Evolutionary conservation across 2,329 filamentous ascomycete genomes (phyloP).

Genomic region (Verticillium klebahnii): DNA sequence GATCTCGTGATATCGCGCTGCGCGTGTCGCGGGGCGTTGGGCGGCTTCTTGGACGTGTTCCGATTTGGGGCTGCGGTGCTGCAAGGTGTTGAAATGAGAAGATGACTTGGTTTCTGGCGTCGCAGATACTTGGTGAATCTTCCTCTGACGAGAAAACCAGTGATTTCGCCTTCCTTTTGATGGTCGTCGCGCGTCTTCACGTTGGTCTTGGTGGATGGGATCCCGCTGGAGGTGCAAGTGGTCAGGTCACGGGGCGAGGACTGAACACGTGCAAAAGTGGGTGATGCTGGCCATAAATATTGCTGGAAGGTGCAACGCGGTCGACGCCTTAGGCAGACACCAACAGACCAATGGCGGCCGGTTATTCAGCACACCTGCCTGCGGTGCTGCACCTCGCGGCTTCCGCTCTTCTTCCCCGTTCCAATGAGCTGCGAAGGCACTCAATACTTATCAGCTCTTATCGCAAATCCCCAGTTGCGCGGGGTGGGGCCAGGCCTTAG

Average conservation of each 20-base stretch:
- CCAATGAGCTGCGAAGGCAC: not conserved
- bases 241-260: constrained; percentile 31
- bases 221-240: not conserved
- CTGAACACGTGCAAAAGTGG: constrained; percentile 34
- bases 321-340: constrained; percentile 10
- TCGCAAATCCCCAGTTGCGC: not conserved
- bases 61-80: not conserved
- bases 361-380: constrained; percentile 5
- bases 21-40: constrained; percentile 9
- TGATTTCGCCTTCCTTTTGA: not conserved
- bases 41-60: not conserved
- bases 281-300: constrained; percentile 31
- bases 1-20: constrained; percentile 45
- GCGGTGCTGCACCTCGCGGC: constrained; percentile 6
- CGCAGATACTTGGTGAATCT: not conserved
- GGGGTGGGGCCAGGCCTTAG: not conserved
- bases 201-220: not conserved
- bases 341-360: constrained; percentile 7
- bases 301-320: constrained; percentile 3
- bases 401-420: not conserved
- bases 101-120: constrained; percentile 5
- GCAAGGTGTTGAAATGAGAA: constrained; percentile 5
- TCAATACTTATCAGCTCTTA: not conserved
- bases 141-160: not conserved
- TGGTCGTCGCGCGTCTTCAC: not conserved